Base-by-base conservation (phyloP, 163 green algal species). In the Coccomyxa subellipsoidea region DNA sequence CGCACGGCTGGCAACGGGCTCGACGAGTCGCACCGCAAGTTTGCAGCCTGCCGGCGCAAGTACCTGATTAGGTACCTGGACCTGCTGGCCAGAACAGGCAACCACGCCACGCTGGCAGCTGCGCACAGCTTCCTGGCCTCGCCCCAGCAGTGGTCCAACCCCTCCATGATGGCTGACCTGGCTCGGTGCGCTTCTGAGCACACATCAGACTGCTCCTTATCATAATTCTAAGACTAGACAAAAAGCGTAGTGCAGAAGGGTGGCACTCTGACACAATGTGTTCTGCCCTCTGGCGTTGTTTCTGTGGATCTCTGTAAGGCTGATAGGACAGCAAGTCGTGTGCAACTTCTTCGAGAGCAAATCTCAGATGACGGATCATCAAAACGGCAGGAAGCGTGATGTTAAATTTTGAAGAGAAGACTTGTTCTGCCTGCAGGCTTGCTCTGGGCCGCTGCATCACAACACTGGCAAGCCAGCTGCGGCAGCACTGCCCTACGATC, bases 21-120 rank as follows among this genome's bases (percentile, higher is more conserved):
- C 36, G 37, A 36, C 7, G 73, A 79, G 73, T 23, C 25, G 2
- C n/a, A 54, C 10, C 73, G 73, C 12, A 79, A 79, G 73, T 79
- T 66, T 27, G 7, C 34, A 27, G 73, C 73, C 23, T 59, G 37
- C 37, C 73, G 35, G 73, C 73, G 73, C 36, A 79, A 79, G 73
- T 79, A 79, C 73, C 21, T 79, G 37, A 36, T 59, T 18, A 23
- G 18, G 36, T 79, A 79, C 37, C 37, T 79, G 23, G 23, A 9
- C 4, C 73, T 79, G 73, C 73, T 79, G 36, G 37, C 18, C 23
- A 23, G 2, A 34, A 54, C 25, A 36, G 37, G 73, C 36, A 29
- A 66, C 37, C 1, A 69, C 21, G 73, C 40, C 37, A 66, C 8
- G 37, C 73, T 79, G 73, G n/a, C n/a, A 34, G 66, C 66, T 34